phyloP scores from a whole-genome alignment of 441 rosid species.

The Lepidium campestre region DNA sequence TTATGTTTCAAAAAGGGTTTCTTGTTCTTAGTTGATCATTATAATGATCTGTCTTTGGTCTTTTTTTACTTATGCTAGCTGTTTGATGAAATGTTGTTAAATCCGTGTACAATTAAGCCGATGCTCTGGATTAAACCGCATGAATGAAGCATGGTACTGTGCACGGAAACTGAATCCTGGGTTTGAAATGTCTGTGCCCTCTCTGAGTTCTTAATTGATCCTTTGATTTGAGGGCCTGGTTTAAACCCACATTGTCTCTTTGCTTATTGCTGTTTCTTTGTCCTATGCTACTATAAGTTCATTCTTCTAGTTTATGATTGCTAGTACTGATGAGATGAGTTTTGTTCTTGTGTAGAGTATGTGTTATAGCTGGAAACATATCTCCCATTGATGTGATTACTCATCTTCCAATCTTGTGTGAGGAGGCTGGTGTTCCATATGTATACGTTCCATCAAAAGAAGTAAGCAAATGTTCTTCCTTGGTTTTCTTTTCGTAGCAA shows the following conservation, averaged over 20 bases:
- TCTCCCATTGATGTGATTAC: conserved; percentile 96
- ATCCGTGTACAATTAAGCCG: conserved; percentile 49
- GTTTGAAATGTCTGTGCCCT: conserved; percentile 55
- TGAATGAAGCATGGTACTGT: conserved; percentile 55
- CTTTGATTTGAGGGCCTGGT: conserved; percentile 56
- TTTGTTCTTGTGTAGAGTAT: conserved; percentile 43
- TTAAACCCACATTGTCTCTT: conserved; percentile 28
- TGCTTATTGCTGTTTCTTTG: neutral
- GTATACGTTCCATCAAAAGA: conserved; percentile 87
- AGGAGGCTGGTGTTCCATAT: conserved; percentile 36
- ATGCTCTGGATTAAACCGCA: conserved; percentile 44
- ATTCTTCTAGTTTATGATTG: neutral
- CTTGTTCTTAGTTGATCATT: neutral
- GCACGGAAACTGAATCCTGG: conserved; percentile 35
- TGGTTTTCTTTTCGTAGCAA: neutral
- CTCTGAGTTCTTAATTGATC: conserved; percentile 29
- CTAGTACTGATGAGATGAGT: neutral
- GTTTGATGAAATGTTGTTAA: neutral
- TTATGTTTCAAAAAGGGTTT: neutral
- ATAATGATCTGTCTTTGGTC: neutral
- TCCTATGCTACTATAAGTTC: neutral
- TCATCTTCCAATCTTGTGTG: conserved; percentile 50
- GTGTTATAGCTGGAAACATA: conserved; percentile 85
- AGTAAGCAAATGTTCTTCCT: conserved; percentile 34
- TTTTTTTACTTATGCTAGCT: neutral